Conservation (phyloP, 106 monocot genomes). For the Acorus gramineus region DNA sequence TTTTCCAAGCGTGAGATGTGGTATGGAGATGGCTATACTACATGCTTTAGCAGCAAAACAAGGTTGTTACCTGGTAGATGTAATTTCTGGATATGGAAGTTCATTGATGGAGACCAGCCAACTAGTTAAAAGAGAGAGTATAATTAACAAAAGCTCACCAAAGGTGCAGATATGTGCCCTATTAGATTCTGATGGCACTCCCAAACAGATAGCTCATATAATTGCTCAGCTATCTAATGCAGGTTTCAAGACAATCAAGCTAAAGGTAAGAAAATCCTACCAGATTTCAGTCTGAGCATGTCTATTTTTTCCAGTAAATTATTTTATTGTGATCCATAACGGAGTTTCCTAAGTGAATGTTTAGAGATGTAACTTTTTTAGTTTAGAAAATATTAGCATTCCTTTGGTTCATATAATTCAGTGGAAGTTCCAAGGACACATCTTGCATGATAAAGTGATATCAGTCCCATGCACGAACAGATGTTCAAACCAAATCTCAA, state of each 20-base stretch:
- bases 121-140: constrained; percentile 3
- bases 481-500: too few species aligned
- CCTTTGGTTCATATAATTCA: too few species aligned
- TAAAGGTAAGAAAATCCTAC: constrained; percentile 40
- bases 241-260: constrained; percentile 75
- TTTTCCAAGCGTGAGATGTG: constrained; percentile 89
- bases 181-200: constrained; percentile 66
- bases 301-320: too few species aligned
- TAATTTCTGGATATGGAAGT: constrained; percentile 23
- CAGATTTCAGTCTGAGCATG: too few species aligned
- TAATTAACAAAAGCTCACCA: constrained; percentile 9
- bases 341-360: not conserved
- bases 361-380: not conserved
- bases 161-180: constrained; percentile 70
- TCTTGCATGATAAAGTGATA: too few species aligned
- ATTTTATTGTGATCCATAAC: too few species aligned
- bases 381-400: too few species aligned
- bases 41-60: constrained; percentile 48
- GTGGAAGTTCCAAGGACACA: too few species aligned
- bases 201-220: constrained; percentile 53
- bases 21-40: constrained; percentile 89
- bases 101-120: constrained; percentile 5
- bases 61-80: constrained; percentile 24
- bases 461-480: too few species aligned
- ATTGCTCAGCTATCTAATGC: constrained; percentile 63